A percentile compares a stretch with the other conserved stretches of the same genome.
phyloP scores from a whole-genome alignment of 257 asterid species.

The Solanum arcanum region DNA sequence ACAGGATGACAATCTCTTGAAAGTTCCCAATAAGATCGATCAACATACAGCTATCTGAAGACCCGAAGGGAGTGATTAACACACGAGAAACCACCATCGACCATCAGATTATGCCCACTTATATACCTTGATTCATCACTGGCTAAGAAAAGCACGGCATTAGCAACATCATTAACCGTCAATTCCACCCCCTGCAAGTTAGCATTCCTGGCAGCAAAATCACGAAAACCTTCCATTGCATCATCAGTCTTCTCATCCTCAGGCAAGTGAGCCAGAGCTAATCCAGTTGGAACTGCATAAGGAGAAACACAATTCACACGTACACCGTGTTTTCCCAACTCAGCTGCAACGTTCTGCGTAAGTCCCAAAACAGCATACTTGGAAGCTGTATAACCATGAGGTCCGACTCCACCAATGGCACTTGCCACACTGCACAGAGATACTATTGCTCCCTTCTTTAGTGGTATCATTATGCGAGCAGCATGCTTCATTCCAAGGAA shows the following conservation, averaged over 20 bases:
- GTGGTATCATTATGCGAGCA: constrained; percentile 79
- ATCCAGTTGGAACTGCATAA: constrained; percentile 56
- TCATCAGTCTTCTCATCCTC: constrained; percentile 70
- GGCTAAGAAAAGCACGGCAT: constrained; percentile 72
- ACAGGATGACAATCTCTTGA: neutral
- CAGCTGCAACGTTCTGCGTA: constrained; percentile 76
- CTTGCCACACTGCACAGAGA: constrained; percentile 59
- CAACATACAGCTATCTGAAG: constrained; percentile 27
- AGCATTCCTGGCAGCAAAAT: constrained; percentile 39
- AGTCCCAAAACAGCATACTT: constrained; percentile 87
- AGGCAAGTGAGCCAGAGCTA: constrained; percentile 64
- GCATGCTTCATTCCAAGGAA: constrained; percentile 95
- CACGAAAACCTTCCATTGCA: constrained; percentile 49
- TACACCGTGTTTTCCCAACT: constrained; percentile 72
- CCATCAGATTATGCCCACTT: constrained; percentile 78
- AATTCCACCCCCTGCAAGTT: constrained; percentile 80
- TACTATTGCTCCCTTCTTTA: constrained; percentile 62
- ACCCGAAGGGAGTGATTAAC: constrained; percentile 56
- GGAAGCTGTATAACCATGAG: constrained; percentile 75
- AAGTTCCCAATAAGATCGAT: neutral
- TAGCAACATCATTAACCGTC: constrained; percentile 56
- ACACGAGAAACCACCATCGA: constrained; percentile 80
- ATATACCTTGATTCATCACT: constrained; percentile 80
- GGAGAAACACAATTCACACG: constrained; percentile 90
- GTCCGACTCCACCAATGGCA: constrained; percentile 39